phyloP scores from a whole-genome alignment of 208 protist genomes.

The Trypanosoma brucei region DNA sequence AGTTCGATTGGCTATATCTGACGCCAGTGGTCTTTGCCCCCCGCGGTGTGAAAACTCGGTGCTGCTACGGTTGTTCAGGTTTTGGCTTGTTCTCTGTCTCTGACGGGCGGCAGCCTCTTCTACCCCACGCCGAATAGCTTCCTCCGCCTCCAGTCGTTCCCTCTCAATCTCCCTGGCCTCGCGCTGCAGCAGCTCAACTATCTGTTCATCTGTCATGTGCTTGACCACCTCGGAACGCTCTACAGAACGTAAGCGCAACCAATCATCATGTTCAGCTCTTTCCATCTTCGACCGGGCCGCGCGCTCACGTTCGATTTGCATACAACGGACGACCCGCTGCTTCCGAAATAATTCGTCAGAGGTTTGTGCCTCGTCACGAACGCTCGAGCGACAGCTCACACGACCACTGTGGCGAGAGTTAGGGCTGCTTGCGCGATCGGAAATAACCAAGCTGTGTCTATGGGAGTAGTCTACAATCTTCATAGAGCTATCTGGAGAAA shows the following conservation, averaged over 20 bases:
- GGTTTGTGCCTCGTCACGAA: slow-evolving; percentile 69
- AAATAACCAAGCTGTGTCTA: slow-evolving; percentile 1
- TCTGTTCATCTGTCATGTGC: slow-evolving; percentile 70
- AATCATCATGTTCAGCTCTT: slow-evolving; percentile 70
- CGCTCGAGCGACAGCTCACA: slow-evolving; percentile 62
- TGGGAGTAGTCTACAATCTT: slow-evolving; percentile 3
- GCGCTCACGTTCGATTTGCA: slow-evolving; percentile 80
- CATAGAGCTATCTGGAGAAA: background rate
- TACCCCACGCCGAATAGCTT: slow-evolving; percentile 27
- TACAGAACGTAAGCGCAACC: slow-evolving; percentile 56
- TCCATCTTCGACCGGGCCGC: slow-evolving; percentile 55
- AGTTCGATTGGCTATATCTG: too few species aligned
- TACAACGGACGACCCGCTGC: slow-evolving; percentile 81
- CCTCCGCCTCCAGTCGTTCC: slow-evolving; percentile 35
- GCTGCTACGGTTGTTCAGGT: background rate
- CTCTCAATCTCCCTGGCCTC: slow-evolving; percentile 47
- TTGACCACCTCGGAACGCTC: slow-evolving; percentile 70
- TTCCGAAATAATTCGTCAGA: slow-evolving; percentile 77
- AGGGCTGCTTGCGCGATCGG: slow-evolving; percentile 36
- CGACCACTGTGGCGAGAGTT: slow-evolving; percentile 60
- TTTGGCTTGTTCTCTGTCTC: background rate
- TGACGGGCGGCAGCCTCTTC: slow-evolving; percentile 30
- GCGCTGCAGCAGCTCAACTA: slow-evolving; percentile 52
- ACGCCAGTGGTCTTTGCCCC: too few species aligned
- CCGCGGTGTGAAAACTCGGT: background rate